Base-by-base conservation (phyloP, 352 stramenopile genomes). In the Pythium rishiriense region DNA sequence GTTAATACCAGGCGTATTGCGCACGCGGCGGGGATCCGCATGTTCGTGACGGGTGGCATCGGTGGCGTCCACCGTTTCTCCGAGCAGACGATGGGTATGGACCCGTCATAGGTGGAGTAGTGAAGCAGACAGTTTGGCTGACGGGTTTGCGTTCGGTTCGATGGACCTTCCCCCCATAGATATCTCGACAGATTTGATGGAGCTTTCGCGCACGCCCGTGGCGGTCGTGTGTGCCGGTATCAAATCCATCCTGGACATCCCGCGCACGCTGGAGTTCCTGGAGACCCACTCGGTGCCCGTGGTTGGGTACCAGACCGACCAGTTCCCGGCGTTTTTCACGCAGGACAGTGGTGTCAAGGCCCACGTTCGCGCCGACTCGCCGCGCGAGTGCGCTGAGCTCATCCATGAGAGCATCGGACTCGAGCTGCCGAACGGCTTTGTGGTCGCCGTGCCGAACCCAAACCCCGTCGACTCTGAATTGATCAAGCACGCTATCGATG, bases 291-390 rank as follows among this genome's bases (percentile, higher is more conserved):
- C 90, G 48, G 97, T 99, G 3, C 93, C 96, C 4, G 94, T 98
- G n/a, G 83, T 98, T 10, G 86, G 88, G 4, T 94, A 96, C 75
- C 76, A 83, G 42, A 96, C 87, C 4, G 80, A 98, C 64, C 87
- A 98, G 62, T 99, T 99, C 69, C 97, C 97, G 7, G 94, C 97
- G 2, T 99, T 99, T 64, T 99, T 99, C 76, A 99, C 96, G 29
- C 90, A 97, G 28, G 72, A 90, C 61, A 98, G 91, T 37, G 92
- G 94, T 10, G 67, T 88, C 22, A 87, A 88, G 49, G 83, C 89
- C 19, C 96, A 98, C 37, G 58, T 93, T 7, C 79, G 85, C 22
- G 79, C 96, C 42, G 87, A 98, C 64, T 86, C 77, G 35, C 78
- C 91, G n/a, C 72, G 78, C 9, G 90, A 97, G 35, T 83, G 98